Evolutionary conservation across 192 early-diverging fungal genomes (phyloP).

Genomic region (Cetraspora pellucida): DNA sequence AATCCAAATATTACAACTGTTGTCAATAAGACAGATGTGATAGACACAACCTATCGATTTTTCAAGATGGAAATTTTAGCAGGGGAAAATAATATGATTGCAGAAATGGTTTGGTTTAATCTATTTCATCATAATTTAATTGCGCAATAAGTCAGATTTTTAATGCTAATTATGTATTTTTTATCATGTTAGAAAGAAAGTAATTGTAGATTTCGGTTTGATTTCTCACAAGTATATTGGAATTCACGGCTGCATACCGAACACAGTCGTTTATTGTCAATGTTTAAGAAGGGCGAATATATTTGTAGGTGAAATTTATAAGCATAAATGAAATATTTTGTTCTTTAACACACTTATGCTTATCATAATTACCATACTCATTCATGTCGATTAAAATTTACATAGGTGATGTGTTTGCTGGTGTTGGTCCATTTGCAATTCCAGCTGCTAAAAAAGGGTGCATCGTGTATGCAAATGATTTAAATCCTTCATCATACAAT

Average conservation of each 20-base stretch:
- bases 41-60: constrained; percentile 94
- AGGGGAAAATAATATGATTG: constrained; percentile 82
- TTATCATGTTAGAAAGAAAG: constrained; percentile 72
- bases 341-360: neutral
- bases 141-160: neutral
- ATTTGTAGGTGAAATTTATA: constrained; percentile 59
- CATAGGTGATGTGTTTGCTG: constrained; percentile 88
- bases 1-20: constrained; percentile 84
- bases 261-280: constrained; percentile 86
- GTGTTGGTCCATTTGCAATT: constrained; percentile 96
- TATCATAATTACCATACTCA: neutral
- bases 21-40: constrained; percentile 95
- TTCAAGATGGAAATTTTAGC: constrained; percentile 98
- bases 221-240: constrained; percentile 99
- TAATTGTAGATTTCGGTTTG: constrained; percentile 87
- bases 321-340: neutral
- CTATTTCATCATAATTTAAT: constrained; percentile 9
- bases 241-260: constrained; percentile 96
- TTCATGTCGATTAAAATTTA: neutral
- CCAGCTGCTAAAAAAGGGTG: constrained; percentile 85
- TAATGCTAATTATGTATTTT: neutral
- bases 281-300: constrained; percentile 69
- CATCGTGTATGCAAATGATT: constrained; percentile 94
- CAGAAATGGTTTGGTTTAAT: constrained; percentile 69
- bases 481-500: constrained; percentile 89